phyloP scores from a whole-genome alignment of 2,329 filamentous ascomycete genomes.

The Dactylellina cionopaga region DNA sequence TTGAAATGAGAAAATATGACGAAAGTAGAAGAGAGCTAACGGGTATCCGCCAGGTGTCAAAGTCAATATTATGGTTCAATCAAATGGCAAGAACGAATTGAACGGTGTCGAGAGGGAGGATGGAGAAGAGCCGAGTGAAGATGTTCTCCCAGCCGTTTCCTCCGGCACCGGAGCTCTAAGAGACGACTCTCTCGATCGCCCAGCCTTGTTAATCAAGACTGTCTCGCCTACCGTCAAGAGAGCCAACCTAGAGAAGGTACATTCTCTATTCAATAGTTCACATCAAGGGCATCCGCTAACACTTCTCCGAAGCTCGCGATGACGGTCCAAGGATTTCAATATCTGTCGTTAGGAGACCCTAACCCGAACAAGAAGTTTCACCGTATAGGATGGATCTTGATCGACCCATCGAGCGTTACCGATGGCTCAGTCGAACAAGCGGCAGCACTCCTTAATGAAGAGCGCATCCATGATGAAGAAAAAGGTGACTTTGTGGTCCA shows the following conservation, averaged over 20 bases:
- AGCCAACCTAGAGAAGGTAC: slow-evolving; percentile 78
- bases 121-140: slow-evolving; percentile 89
- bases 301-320: slow-evolving; percentile 54
- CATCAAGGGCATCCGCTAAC: not conserved
- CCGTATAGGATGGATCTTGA: slow-evolving; percentile 97
- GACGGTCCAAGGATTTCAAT: slow-evolving; percentile 64
- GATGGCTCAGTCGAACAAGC: slow-evolving; percentile 86
- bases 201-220: slow-evolving; percentile 95
- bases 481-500: slow-evolving; percentile 97
- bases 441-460: slow-evolving; percentile 93
- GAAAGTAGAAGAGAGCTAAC: slow-evolving; percentile 11
- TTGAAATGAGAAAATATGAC: not conserved
- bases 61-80: slow-evolving; percentile 36
- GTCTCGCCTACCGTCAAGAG: slow-evolving; percentile 96
- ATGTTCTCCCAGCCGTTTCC: slow-evolving; percentile 89
- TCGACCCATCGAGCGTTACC: slow-evolving; percentile 73
- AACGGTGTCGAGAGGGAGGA: slow-evolving; percentile 30
- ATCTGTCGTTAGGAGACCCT: slow-evolving; percentile 93
- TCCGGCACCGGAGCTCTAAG: slow-evolving; percentile 84
- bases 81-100: slow-evolving; percentile 31
- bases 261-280: not conserved
- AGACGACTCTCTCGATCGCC: slow-evolving; percentile 87
- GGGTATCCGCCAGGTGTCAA: slow-evolving; percentile 21
- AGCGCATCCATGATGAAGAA: slow-evolving; percentile 93
- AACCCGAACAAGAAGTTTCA: slow-evolving; percentile 98